phyloP scores from a whole-genome alignment of 371 early-diverging fungal species.

The Fennellomyces sp. region DNA sequence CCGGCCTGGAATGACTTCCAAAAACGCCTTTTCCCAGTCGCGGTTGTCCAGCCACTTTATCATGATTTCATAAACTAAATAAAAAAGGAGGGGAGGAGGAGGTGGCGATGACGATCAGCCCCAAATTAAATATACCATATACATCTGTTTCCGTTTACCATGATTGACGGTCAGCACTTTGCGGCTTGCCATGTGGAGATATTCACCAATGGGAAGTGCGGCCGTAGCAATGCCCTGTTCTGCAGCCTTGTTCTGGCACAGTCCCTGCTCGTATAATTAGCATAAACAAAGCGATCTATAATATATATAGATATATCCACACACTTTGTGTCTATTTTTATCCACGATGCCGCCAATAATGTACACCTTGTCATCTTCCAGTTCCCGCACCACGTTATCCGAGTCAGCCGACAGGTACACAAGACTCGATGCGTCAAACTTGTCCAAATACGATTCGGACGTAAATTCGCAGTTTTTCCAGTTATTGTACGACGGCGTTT shows the following conservation, averaged over 20 bases:
- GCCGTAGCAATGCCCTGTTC: constrained; percentile 78
- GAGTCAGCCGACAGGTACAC: constrained; percentile 94
- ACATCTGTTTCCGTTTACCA: constrained; percentile 44
- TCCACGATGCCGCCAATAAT: constrained; percentile 96
- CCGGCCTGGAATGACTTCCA: constrained; percentile 85
- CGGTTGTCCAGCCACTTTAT: constrained; percentile 66
- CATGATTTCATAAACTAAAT: constrained; percentile 81
- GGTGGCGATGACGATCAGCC: not conserved
- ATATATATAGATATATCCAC: not conserved
- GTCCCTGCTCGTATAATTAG: constrained; percentile 34
- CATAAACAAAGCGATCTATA: too few species aligned
- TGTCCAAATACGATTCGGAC: constrained; percentile 43
- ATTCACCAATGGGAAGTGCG: constrained; percentile 86
- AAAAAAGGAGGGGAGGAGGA: not conserved
- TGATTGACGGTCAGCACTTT: constrained; percentile 94
- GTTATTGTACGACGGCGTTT: constrained; percentile 41
- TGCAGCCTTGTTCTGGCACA: constrained; percentile 82
- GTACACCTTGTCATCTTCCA: constrained; percentile 80
- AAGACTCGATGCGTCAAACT: constrained; percentile 58
- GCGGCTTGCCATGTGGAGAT: constrained; percentile 76
- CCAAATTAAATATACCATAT: not conserved
- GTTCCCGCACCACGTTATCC: constrained; percentile 60
- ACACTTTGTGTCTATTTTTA: constrained; percentile 84
- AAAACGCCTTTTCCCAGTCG: constrained; percentile 83
- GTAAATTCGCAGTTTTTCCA: constrained; percentile 46